A percentile compares a stretch with the other conserved stretches of the same genome.
phyloP scores from a whole-genome alignment of 106 monocot species.

The Allium cepa region DNA sequence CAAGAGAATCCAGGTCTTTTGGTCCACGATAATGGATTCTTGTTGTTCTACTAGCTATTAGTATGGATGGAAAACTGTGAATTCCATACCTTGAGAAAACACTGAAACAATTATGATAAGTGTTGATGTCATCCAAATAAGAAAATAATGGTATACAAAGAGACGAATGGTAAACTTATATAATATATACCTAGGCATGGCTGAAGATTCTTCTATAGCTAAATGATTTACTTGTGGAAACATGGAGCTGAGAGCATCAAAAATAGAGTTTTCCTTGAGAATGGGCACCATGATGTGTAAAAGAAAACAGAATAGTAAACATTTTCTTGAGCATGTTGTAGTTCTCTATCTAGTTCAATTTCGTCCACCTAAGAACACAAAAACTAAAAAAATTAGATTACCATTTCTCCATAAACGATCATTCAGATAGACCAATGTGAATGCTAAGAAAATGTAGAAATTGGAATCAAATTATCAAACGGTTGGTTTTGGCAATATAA shows the following conservation, averaged over 20 bases:
- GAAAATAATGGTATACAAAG: not conserved
- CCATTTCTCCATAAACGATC: too few relatives aligned
- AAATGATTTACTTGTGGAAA: conserved; percentile 79
- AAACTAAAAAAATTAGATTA: too few relatives aligned
- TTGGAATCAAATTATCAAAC: too few relatives aligned
- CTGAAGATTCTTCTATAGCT: conserved; percentile 67
- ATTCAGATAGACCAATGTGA: too few relatives aligned
- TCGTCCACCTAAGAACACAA: conserved; percentile 36
- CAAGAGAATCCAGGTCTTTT: conserved; percentile 60
- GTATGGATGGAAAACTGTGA: conserved; percentile 69
- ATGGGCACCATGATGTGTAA: conserved; percentile 92
- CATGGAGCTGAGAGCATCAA: conserved; percentile 74
- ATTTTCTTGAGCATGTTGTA: conserved; percentile 19
- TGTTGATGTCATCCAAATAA: not conserved
- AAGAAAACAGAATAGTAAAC: conserved; percentile 54
- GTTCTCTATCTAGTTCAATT: conserved; percentile 31
- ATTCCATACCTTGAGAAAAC: conserved; percentile 76
- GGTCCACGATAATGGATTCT: conserved; percentile 39
- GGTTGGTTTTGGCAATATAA: too few relatives aligned
- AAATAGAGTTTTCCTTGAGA: conserved; percentile 47
- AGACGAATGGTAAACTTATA: not conserved
- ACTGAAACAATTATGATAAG: conserved; percentile 23
- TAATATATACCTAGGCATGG: conserved; percentile 54
- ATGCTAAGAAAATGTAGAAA: too few relatives aligned
- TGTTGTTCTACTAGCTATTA: conserved; percentile 42